Conservation (phyloP, 192 early-diverging fungal species). For the Powellomyces hirtus region DNA sequence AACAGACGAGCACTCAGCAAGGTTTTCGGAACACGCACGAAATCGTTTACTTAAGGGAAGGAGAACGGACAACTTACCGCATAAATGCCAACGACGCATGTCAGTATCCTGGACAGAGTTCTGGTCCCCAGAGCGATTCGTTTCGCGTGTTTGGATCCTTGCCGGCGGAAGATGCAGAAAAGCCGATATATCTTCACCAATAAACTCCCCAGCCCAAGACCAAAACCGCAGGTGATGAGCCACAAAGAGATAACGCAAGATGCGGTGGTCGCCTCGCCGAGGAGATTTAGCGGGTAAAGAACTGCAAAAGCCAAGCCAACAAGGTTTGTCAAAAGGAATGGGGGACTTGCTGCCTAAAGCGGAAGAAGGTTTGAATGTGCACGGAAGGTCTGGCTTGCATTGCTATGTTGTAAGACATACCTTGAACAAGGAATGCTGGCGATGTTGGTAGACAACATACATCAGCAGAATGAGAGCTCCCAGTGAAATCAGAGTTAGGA, state of each 20-base stretch:
- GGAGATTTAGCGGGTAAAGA: conserved; percentile 2
- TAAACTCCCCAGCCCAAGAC: conserved; percentile 8
- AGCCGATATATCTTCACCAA: conserved; percentile 17
- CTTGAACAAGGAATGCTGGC: conserved; percentile 3
- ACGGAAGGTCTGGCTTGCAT: not conserved
- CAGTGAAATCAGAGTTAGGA: not conserved
- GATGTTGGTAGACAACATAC: not conserved
- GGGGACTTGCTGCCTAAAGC: not conserved
- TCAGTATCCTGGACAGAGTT: too few species aligned
- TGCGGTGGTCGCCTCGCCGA: not conserved
- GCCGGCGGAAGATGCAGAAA: conserved; percentile 6
- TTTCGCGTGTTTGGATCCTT: too few species aligned
- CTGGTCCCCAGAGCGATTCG: too few species aligned
- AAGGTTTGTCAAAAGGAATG: not conserved
- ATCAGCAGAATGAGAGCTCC: not conserved
- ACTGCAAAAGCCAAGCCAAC: not conserved
- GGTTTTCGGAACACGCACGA: too few species aligned
- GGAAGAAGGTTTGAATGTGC: too few species aligned
- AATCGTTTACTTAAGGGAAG: too few species aligned
- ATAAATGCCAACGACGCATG: too few species aligned
- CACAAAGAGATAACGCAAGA: conserved; percentile 8
- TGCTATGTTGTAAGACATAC: not conserved
- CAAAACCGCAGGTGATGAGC: not conserved
- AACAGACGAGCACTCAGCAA: not conserved
- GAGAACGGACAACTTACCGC: too few species aligned